Conservation (phyloP, 1,139 yeast species). For the Eremothecium cymbalariae region DNA sequence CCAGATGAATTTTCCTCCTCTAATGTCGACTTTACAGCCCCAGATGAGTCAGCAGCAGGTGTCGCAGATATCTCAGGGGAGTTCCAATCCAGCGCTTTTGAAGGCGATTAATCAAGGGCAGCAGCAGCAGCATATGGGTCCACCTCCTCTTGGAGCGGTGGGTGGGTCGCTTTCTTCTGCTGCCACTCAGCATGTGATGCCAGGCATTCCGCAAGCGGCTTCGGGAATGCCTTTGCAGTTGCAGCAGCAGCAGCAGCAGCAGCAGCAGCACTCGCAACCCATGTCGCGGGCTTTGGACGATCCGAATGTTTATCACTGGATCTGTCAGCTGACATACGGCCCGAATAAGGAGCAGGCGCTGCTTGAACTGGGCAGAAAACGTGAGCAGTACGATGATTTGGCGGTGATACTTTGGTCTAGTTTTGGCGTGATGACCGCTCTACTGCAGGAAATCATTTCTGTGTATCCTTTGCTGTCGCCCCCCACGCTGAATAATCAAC, state of each 20-base stretch:
- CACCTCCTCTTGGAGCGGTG: constrained; percentile 6
- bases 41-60: constrained; percentile 3
- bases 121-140: not conserved
- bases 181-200: constrained; percentile 6
- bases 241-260: constrained; percentile 14
- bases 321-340: constrained; percentile 80
- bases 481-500: constrained; percentile 73
- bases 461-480: constrained; percentile 88
- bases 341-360: constrained; percentile 89
- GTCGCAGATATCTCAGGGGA: not conserved
- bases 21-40: constrained; percentile 1
- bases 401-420: constrained; percentile 94
- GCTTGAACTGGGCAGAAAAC: constrained; percentile 81
- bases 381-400: constrained; percentile 90
- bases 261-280: constrained; percentile 21
- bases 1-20: constrained; percentile 6
- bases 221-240: constrained; percentile 12
- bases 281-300: constrained; percentile 53
- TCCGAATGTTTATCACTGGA: constrained; percentile 85
- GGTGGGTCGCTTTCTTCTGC: constrained; percentile 12
- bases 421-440: constrained; percentile 90
- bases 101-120: constrained; percentile 3
- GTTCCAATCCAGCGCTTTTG: not conserved
- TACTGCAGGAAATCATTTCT: constrained; percentile 79
- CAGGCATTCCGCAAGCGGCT: constrained; percentile 10